Evolutionary conservation across 2,329 filamentous ascomycete species (phyloP).

Genomic region (Trichoderma citrinoviride): DNA sequence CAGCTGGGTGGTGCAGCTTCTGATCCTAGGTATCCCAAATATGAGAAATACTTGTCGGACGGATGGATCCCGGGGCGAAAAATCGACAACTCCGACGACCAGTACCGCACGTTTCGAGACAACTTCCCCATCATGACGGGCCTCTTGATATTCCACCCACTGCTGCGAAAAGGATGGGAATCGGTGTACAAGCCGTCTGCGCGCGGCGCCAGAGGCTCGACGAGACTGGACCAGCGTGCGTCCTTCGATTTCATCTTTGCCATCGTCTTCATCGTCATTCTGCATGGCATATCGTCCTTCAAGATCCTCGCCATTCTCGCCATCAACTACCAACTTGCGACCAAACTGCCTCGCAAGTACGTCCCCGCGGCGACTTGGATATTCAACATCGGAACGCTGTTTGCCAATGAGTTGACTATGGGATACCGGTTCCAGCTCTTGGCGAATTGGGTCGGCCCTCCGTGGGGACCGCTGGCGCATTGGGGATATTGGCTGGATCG

Average conservation of each 20-base stretch:
- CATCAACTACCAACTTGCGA: slow-evolving; percentile 78
- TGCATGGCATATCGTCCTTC: slow-evolving; percentile 81
- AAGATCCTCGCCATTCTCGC: slow-evolving; percentile 81
- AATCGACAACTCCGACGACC: slow-evolving; percentile 86
- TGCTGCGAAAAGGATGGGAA: slow-evolving; percentile 73
- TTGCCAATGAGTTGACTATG: slow-evolving; percentile 79
- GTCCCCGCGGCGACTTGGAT: slow-evolving; percentile 79
- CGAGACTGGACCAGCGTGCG: slow-evolving; percentile 64
- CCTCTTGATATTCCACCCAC: slow-evolving; percentile 74
- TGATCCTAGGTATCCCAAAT: slow-evolving; percentile 78
- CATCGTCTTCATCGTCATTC: slow-evolving; percentile 68
- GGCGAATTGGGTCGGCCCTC: slow-evolving; percentile 49
- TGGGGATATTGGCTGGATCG: slow-evolving; percentile 74
- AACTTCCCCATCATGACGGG: slow-evolving; percentile 80
- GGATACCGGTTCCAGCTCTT: slow-evolving; percentile 73
- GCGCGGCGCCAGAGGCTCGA: slow-evolving; percentile 46
- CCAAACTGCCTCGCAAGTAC: slow-evolving; percentile 63
- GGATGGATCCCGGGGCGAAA: slow-evolving; percentile 93
- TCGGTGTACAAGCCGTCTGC: slow-evolving; percentile 41
- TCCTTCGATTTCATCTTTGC: slow-evolving; percentile 84
- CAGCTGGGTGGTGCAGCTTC: slow-evolving; percentile 52
- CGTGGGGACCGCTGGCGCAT: slow-evolving; percentile 46
- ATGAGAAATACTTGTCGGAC: slow-evolving; percentile 64
- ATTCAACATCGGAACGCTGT: slow-evolving; percentile 83
- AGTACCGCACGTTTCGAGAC: slow-evolving; percentile 80